Evolutionary conservation across 2,329 filamentous ascomycete genomes (phyloP), one percentile per base, ranked within the genome.

Genomic region (Ilyonectria robusta): DNA sequence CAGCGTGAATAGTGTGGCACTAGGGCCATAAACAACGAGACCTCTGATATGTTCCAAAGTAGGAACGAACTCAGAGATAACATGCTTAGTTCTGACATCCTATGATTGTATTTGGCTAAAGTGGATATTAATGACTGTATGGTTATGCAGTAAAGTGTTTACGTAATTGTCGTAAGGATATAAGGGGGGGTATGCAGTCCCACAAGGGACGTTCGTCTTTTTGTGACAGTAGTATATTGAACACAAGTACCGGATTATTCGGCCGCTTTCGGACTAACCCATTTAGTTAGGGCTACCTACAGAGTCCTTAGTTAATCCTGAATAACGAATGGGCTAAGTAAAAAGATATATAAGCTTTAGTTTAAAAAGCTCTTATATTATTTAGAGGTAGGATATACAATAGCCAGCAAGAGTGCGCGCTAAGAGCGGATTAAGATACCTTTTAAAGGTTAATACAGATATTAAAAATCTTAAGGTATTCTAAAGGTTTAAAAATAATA

Each of bases 211-310:
- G n/a, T n/a, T n/a, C n/a, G n/a, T n/a, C n/a, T n/a, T n/a, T n/a
- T n/a, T n/a, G n/a, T n/a, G n/a, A n/a, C n/a, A n/a, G n/a, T n/a
- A n/a, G n/a, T 68, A 56, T 67, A 70, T 62, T 37, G 46, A 60
- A 89, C 93, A 84, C 86, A 97, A 93, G 81, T 91, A 95, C 81
- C 99, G 96, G 70, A 99, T 91, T 71, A 99, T 94, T 72, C 95
- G 92, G 44, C 96, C 96, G 83, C 97, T 98, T 83, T 98, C 98
- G 0, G 96, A 98, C 96, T 96, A 99, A 19, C 91, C 92, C 86
- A 98, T 95, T 96, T 96, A 99, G 78, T 97, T 97, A 42, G 93
- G 92, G 1, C 94, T 94, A 3, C 89, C 83, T 37, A 89, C 84
- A 72, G 88, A 91, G 70, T 91, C 91, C 68, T 97, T 94, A 7